Evolutionary conservation across 108 stramenopile species (phyloP), one percentile per base, ranked within the genome.

Genomic region (Epipyxis sp.): DNA sequence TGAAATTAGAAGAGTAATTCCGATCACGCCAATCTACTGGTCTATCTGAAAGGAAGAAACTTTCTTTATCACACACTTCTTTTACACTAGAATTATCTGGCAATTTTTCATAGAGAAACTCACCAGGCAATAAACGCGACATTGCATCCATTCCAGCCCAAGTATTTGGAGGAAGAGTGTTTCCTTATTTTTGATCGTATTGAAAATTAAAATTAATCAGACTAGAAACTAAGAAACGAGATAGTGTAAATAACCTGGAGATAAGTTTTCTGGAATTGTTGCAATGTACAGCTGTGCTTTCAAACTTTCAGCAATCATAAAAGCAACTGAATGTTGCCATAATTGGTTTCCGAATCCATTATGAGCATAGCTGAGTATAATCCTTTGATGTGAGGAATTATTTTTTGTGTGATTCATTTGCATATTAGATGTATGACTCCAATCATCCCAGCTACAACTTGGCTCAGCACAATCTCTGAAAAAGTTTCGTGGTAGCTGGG

Each of bases 301-400:
- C 6, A 74, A 42, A 39, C 50, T 46, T 42, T 74, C 71, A 6
- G 71, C 71, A 27, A 74, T 32, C 44, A 46, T 46, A 20, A 54
- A 57, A 20, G 71, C 71, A 6, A 74, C 44, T 30, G 44, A 74
- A 32, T 74, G 71, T 25, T 74, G n/a, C 44, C 44, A 74, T 6
- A 74, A 42, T 42, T 74, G 71, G 34, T 74, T 74, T 6, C 71
- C 71, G 71, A 74, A 74, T 3, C 71, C 71, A 39, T 74, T 74
- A 42, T 74, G 71, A 6, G 10, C 25, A 20, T 54, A 74, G 32
- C 71, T 74, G 10, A 74, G 41, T 29, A 74, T 32, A 3, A 34
- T 6, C 43, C 61, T n/a, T n/a, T n/a, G n/a, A n/a, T n/a, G n/a
- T n/a, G n/a, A n/a, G n/a, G n/a, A n/a, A n/a, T n/a, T n/a, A n/a